Percentiles rank a stretch among this genome's conserved stretches.
Conservation (phyloP, 192 early-diverging fungal genomes). For the Backusella sp. region DNA sequence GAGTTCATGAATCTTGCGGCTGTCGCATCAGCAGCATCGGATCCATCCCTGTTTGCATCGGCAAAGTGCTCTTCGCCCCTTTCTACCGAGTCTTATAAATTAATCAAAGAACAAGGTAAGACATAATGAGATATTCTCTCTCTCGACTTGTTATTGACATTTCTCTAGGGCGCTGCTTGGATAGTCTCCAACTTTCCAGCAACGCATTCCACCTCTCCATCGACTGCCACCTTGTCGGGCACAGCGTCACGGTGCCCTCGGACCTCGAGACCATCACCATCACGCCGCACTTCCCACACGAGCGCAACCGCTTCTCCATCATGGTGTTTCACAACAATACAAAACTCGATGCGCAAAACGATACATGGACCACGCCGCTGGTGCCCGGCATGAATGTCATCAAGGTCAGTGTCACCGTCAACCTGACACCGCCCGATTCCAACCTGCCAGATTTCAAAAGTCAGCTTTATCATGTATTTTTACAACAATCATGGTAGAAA, state of each 20-base stretch:
- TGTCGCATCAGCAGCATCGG: background rate
- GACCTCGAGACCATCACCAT: conserved; percentile 14
- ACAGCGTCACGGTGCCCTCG: conserved; percentile 14
- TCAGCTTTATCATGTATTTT: conserved; percentile 22
- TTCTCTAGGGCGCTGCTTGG: background rate
- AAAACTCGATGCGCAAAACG: background rate
- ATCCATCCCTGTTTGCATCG: background rate
- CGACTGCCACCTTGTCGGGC: conserved; percentile 8
- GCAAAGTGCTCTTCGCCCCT: background rate
- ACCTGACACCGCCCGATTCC: conserved; percentile 19
- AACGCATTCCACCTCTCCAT: background rate
- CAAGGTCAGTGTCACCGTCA: conserved; percentile 21
- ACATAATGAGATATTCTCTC: background rate
- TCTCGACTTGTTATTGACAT: too few species aligned
- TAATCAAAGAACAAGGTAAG: background rate
- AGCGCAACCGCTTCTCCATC: background rate
- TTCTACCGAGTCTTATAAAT: background rate
- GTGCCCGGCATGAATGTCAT: conserved; percentile 18
- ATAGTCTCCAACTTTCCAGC: background rate
- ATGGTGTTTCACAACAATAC: background rate
- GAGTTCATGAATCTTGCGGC: background rate
- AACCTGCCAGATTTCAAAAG: conserved; percentile 10
- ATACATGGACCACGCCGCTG: background rate
- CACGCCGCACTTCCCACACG: background rate
- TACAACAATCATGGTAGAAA: conserved; percentile 39